Conservation (phyloP, 2,329 filamentous ascomycete species). For the Cordyceps farinosa region DNA sequence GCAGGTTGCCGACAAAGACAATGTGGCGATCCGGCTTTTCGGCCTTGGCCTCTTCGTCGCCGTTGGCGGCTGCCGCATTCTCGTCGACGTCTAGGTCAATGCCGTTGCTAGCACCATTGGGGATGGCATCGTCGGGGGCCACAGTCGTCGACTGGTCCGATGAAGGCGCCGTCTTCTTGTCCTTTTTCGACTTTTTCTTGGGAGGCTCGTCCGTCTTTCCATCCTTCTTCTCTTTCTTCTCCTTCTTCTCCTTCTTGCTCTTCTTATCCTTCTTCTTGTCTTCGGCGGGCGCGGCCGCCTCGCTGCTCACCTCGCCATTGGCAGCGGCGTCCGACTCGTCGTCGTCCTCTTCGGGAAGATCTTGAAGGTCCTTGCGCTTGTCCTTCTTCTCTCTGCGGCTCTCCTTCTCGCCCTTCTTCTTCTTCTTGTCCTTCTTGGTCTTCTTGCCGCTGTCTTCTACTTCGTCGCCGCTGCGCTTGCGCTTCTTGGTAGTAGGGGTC, state of each 20-base stretch:
- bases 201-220: conserved; percentile 29
- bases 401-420: conserved; percentile 32
- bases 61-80: conserved; percentile 18
- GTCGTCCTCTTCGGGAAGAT: conserved; percentile 34
- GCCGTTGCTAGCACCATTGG: conserved; percentile 32
- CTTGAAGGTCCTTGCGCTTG: conserved; percentile 36
- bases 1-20: conserved; percentile 67
- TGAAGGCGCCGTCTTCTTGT: conserved; percentile 21
- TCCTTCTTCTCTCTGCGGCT: conserved; percentile 40
- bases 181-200: conserved; percentile 24
- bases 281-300: conserved; percentile 22
- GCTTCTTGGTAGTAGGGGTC: conserved; percentile 32
- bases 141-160: conserved; percentile 17
- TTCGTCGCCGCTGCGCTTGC: conserved; percentile 32
- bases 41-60: conserved; percentile 20
- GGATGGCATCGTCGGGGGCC: conserved; percentile 20
- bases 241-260: conserved; percentile 31
- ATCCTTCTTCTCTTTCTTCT: conserved; percentile 30
- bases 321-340: conserved; percentile 23
- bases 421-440: conserved; percentile 36
- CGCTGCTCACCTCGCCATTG: conserved; percentile 23
- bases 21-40: conserved; percentile 31
- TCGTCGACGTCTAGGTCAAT: conserved; percentile 17
- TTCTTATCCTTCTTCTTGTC: conserved; percentile 27
- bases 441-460: conserved; percentile 28